Base-by-base conservation (phyloP, 108 stramenopile genomes). In the Pinguiococcus pyrenoidosus region DNA sequence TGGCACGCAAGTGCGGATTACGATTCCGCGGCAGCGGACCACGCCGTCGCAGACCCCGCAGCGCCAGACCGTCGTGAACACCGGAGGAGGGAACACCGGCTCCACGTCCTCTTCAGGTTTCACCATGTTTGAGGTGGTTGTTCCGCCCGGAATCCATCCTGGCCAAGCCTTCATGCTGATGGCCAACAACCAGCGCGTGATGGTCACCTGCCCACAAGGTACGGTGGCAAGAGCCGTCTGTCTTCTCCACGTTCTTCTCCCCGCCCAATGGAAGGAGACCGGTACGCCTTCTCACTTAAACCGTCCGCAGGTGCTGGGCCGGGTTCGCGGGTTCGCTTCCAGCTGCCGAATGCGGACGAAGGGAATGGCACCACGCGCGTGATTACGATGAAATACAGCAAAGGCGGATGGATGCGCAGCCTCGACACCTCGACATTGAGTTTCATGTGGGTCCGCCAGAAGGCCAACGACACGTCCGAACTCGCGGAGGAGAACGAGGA, bases 241-340 rank as follows among this genome's bases (percentile, higher is more conserved):
- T n/a, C n/a, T n/a, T n/a, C n/a, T n/a, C n/a, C n/a, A n/a, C n/a
- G n/a, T n/a, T n/a, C n/a, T n/a, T n/a, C n/a, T n/a, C n/a, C n/a
- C n/a, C n/a, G n/a, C n/a, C n/a, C n/a, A n/a, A n/a, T n/a, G n/a
- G n/a, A n/a, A n/a, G n/a, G n/a, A n/a, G n/a, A n/a, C n/a, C n/a
- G n/a, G n/a, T n/a, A n/a, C n/a, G n/a, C n/a, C n/a, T n/a, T n/a
- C n/a, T n/a, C n/a, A n/a, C n/a, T n/a, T n/a, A n/a, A n/a, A n/a
- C n/a, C n/a, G n/a, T n/a, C n/a, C n/a, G n/a, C n/a, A 13, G 60
- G 52, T 25, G 60, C 60, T 5, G 32, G 51, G 7, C 66, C 66
- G 18, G 63, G 64, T n/a, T 58, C 60, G n/a, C 65, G 66, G 32
- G 66, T 68, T 24, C 66, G 66, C 10, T 68, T 68, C 66, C 47